Evolutionary conservation across 2,329 filamentous ascomycete genomes (phyloP).

Genomic region (Colletotrichum costaricense): DNA sequence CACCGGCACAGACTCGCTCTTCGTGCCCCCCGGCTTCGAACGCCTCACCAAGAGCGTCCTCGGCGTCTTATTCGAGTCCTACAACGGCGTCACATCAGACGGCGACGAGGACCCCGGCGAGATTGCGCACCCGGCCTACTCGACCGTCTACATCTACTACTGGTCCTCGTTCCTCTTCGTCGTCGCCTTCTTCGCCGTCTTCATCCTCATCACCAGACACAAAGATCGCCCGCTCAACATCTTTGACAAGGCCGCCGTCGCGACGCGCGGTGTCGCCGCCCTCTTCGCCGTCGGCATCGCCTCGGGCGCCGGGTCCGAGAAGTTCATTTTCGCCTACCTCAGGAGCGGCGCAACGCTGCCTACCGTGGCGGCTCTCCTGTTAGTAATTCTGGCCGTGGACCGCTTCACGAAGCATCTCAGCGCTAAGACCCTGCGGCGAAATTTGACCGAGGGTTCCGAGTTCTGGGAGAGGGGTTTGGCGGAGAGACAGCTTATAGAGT

Average conservation of each 20-base stretch:
- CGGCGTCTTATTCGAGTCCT: conserved; percentile 22
- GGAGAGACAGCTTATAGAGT: neutral
- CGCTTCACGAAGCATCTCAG: conserved; percentile 29
- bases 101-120: conserved; percentile 8
- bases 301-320: conserved; percentile 16
- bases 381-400: conserved; percentile 21
- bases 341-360: conserved; percentile 24
- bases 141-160: conserved; percentile 31
- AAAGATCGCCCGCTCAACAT: conserved; percentile 29
- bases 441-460: conserved; percentile 15
- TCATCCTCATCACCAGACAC: conserved; percentile 29
- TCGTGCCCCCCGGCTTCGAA: neutral
- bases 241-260: conserved; percentile 22
- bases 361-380: conserved; percentile 18
- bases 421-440: conserved; percentile 25
- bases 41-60: conserved; percentile 12
- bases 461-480: conserved; percentile 13
- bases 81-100: conserved; percentile 12
- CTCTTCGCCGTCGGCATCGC: conserved; percentile 20
- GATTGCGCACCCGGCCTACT: conserved; percentile 20
- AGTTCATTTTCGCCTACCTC: conserved; percentile 24
- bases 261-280: conserved; percentile 4
- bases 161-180: conserved; percentile 28
- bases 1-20: neutral
- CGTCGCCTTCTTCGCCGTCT: conserved; percentile 19